phyloP scores from a whole-genome alignment of 2,329 filamentous ascomycete species.

The Metarhizium guizhouense region DNA sequence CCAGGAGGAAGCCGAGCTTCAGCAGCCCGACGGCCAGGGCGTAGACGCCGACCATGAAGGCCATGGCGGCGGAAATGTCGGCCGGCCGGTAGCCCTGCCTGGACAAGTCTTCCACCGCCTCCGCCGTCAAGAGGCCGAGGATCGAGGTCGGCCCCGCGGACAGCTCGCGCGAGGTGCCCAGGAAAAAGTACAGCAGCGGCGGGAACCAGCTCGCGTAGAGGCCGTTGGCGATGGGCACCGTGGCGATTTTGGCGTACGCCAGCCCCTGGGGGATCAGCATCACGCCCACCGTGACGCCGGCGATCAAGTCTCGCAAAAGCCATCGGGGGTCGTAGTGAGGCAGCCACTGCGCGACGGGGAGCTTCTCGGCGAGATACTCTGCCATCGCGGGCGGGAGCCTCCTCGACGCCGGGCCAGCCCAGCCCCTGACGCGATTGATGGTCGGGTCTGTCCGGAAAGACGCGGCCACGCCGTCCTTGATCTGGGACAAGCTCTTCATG shows the following conservation, averaged over 20 bases:
- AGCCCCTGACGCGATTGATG: constrained; percentile 15
- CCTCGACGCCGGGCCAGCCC: constrained; percentile 13
- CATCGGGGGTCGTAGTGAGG: constrained; percentile 52
- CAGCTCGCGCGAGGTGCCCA: constrained; percentile 52
- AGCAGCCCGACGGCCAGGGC: constrained; percentile 50
- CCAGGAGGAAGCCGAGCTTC: constrained; percentile 55
- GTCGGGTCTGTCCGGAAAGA: constrained; percentile 18
- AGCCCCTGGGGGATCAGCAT: constrained; percentile 50
- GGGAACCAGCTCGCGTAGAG: constrained; percentile 53
- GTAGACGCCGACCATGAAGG: constrained; percentile 55
- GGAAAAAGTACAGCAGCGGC: constrained; percentile 46
- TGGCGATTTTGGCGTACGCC: constrained; percentile 55
- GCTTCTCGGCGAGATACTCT: constrained; percentile 50
- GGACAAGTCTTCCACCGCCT: constrained; percentile 45
- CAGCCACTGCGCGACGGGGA: constrained; percentile 54
- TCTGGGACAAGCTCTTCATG: constrained; percentile 13
- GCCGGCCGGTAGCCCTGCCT: constrained; percentile 41
- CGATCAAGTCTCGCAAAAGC: constrained; percentile 52
- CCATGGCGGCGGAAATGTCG: constrained; percentile 51
- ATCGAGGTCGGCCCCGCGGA: constrained; percentile 57
- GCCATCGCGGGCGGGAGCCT: constrained; percentile 41
- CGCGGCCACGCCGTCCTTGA: constrained; percentile 10
- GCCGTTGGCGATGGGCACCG: constrained; percentile 51
- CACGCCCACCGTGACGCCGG: constrained; percentile 50
- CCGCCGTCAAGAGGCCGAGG: constrained; percentile 52